phyloP scores from a whole-genome alignment of 1,284 basidiomycete species.

The Ceratobasidium sp. region DNA sequence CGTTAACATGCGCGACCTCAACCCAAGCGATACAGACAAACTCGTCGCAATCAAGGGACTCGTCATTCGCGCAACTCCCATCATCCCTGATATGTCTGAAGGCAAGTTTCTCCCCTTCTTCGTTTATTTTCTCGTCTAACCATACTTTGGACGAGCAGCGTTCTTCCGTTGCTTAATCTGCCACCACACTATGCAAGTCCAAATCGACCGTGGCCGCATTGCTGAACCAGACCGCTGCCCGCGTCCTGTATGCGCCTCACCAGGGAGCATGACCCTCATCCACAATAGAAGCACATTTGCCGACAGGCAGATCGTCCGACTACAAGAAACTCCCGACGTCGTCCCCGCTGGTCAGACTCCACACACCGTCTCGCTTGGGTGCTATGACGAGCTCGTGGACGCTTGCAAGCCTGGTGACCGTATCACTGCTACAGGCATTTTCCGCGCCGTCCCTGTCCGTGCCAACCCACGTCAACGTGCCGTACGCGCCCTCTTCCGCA shows the following conservation, averaged over 20 bases:
- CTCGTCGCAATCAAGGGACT: slow-evolving; percentile 96
- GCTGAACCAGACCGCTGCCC: slow-evolving; percentile 93
- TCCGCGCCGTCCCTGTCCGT: slow-evolving; percentile 92
- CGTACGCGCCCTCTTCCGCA: slow-evolving; percentile 97
- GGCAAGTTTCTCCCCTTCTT: slow-evolving; percentile 57
- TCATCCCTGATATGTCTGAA: slow-evolving; percentile 97
- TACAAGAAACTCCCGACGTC: slow-evolving; percentile 98
- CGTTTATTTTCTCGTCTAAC: neutral
- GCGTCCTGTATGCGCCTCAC: slow-evolving; percentile 88
- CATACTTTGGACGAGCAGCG: slow-evolving; percentile 62
- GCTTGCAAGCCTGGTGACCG: slow-evolving; percentile 95
- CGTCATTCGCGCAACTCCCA: slow-evolving; percentile 96
- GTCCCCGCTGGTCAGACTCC: slow-evolving; percentile 99
- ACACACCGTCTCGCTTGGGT: slow-evolving; percentile 95
- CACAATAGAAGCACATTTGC: slow-evolving; percentile 98
- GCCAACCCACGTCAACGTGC: slow-evolving; percentile 93
- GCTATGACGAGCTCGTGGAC: slow-evolving; percentile 98
- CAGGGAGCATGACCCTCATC: slow-evolving; percentile 93
- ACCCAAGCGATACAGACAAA: slow-evolving; percentile 95
- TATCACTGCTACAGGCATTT: slow-evolving; percentile 92
- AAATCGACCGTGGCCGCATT: slow-evolving; percentile 97
- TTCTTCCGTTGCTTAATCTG: slow-evolving; percentile 99
- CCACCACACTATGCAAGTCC: slow-evolving; percentile 93
- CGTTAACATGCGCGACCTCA: slow-evolving; percentile 92
- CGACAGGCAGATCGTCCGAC: slow-evolving; percentile 93